Evolutionary conservation across 768 basidiomycete species (phyloP).

Genomic region (Daedaleopsis sinensis): DNA sequence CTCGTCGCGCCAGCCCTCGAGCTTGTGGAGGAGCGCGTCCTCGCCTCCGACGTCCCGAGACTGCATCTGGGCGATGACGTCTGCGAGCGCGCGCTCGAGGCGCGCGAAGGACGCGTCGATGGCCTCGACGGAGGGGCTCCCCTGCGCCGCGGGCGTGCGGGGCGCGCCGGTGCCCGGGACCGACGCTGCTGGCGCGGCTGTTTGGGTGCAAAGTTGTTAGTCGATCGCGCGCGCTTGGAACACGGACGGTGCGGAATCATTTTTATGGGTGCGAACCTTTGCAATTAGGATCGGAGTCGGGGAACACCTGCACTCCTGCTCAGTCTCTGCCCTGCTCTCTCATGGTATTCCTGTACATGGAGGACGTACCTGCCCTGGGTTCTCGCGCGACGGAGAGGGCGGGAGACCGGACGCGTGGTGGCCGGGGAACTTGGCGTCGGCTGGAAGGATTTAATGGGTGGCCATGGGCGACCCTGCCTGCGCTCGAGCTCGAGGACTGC

Average conservation of each 20-base stretch:
- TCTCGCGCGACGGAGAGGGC: slow-evolving; percentile 49
- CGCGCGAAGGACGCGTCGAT: slow-evolving; percentile 46
- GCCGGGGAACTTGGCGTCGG: slow-evolving; percentile 46
- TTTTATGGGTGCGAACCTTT: slow-evolving; percentile 29
- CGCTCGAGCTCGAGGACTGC: neutral
- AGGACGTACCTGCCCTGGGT: slow-evolving; percentile 45
- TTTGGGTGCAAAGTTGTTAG: neutral
- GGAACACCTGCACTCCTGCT: slow-evolving; percentile 46
- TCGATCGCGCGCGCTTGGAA: neutral
- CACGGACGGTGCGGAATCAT: neutral
- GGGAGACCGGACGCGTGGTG: slow-evolving; percentile 39
- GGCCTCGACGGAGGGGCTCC: slow-evolving; percentile 53
- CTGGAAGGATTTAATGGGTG: slow-evolving; percentile 11
- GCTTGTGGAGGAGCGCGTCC: slow-evolving; percentile 41
- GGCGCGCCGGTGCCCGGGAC: slow-evolving; percentile 30
- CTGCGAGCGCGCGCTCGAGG: slow-evolving; percentile 45
- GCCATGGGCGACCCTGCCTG: neutral
- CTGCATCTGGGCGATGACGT: slow-evolving; percentile 48
- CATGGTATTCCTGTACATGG: neutral
- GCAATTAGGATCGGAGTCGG: slow-evolving; percentile 47
- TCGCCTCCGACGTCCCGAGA: slow-evolving; percentile 44
- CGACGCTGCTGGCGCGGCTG: slow-evolving; percentile 28
- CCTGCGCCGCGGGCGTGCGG: slow-evolving; percentile 33
- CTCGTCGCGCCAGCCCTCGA: slow-evolving; percentile 46
- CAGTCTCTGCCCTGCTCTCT: neutral